Conservation (phyloP, 2,329 filamentous ascomycete genomes). For the Verticillium alfalfae region DNA sequence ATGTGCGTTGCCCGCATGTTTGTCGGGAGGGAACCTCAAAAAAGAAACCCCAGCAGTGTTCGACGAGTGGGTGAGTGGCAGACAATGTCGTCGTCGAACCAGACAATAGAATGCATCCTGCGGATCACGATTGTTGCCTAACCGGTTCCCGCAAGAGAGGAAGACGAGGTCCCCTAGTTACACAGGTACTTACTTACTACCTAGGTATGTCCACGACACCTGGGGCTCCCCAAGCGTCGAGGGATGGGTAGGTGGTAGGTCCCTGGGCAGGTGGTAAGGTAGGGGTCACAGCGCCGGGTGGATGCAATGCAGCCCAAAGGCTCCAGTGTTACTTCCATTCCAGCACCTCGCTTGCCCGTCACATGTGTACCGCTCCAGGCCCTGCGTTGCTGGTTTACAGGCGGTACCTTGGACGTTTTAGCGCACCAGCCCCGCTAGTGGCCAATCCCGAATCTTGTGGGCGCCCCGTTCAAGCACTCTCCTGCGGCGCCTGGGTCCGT, state of each 20-base stretch:
- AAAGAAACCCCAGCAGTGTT: slow-evolving; percentile 9
- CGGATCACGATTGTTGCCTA: no score
- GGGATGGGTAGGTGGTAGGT: no score
- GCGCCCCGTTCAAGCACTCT: neutral
- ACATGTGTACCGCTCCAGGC: neutral
- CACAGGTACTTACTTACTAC: no score
- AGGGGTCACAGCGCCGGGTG: neutral
- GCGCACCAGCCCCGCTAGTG: neutral
- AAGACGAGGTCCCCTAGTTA: no score
- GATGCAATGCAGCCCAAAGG: neutral
- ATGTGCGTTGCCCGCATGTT: neutral
- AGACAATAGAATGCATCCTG: no score
- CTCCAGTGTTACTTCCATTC: neutral
- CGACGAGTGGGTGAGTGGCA: neutral
- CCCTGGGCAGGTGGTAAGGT: no score
- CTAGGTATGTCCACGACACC: no score
- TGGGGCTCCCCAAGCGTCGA: no score
- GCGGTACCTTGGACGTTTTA: neutral
- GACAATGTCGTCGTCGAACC: no score
- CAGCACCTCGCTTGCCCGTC: neutral
- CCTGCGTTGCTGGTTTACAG: neutral
- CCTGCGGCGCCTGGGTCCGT: neutral
- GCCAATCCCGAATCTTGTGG: neutral
- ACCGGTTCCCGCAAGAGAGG: no score
- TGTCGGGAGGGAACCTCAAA: slow-evolving; percentile 1